Evolutionary conservation across 129 eudicot genomes (phyloP).

Genomic region (Centaurea solstitialis): DNA sequence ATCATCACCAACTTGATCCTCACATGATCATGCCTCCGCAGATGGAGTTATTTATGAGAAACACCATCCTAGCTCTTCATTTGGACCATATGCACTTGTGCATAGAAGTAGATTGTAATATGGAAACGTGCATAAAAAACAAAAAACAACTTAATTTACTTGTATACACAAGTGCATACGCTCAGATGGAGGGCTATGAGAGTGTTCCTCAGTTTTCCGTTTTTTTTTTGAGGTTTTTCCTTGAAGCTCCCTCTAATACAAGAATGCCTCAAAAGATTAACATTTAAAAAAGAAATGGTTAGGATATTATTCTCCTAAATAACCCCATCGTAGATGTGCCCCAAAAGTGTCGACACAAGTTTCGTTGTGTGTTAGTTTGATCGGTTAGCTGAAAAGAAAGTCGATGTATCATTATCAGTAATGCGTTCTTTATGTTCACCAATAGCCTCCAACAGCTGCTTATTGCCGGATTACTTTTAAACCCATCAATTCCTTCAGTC

Average conservation of each 20-base stretch:
- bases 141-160: too few species aligned
- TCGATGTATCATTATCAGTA: not conserved
- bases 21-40: not conserved
- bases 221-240: too few species aligned
- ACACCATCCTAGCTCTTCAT: too few species aligned
- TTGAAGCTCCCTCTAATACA: not conserved
- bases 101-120: too few species aligned
- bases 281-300: not conserved
- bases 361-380: too few species aligned
- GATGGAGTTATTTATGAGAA: not conserved
- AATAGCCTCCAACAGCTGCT: not conserved
- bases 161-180: too few species aligned
- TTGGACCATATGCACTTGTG: too few species aligned
- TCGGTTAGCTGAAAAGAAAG: not conserved
- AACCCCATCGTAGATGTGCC: not conserved
- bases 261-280: not conserved
- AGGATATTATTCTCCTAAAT: not conserved
- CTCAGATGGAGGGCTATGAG: too few species aligned
- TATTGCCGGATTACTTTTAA: not conserved
- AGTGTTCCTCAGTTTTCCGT: too few species aligned
- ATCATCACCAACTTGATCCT: not conserved
- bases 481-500: conserved; percentile 22
- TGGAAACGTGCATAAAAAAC: too few species aligned
- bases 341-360: not conserved
- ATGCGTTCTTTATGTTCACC: not conserved